Percentiles rank a stretch among this genome's conserved stretches.
These are phyloP conservation scores for Chaetomiaceae sp. DNA, from an alignment of 2,329 filamentous ascomycete genomes.

Conservation along the genomic window DNA sequence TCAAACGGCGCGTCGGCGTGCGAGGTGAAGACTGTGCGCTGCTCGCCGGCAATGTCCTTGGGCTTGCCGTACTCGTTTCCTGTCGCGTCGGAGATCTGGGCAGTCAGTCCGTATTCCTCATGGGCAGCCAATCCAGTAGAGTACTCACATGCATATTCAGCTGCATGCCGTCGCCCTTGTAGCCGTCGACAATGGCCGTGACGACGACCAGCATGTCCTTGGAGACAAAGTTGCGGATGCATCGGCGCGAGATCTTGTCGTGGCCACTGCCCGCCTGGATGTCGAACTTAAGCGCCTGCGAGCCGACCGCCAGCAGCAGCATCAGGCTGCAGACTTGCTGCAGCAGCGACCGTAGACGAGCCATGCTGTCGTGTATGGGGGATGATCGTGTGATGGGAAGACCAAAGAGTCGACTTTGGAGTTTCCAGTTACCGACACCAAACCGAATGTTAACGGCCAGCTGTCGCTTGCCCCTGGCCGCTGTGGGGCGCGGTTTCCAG, in stretches of 20 bases:
- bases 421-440: background rate
- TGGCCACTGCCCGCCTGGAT: constrained; percentile 63
- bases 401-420: background rate
- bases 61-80: constrained; percentile 94
- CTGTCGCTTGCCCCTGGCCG: constrained; percentile 25
- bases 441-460: constrained; percentile 20
- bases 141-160: constrained; percentile 84
- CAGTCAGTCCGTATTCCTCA: too few species aligned
- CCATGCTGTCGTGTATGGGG: constrained; percentile 37
- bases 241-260: constrained; percentile 67
- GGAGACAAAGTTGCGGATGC: constrained; percentile 92
- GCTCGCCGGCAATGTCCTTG: constrained; percentile 87
- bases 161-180: constrained; percentile 83
- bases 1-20: constrained; percentile 90
- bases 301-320: constrained; percentile 50
- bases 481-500: background rate
- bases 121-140: background rate
- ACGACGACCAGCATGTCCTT: constrained; percentile 93
- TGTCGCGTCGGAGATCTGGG: constrained; percentile 85
- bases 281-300: constrained; percentile 86
- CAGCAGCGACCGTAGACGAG: constrained; percentile 48
- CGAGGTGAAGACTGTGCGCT: constrained; percentile 89
- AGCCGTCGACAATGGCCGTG: constrained; percentile 81
- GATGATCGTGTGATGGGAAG: constrained; percentile 9
- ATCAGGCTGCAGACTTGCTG: constrained; percentile 56